Conservation (phyloP, 2,329 filamentous ascomycete genomes). For the Botrytis paeoniae region DNA sequence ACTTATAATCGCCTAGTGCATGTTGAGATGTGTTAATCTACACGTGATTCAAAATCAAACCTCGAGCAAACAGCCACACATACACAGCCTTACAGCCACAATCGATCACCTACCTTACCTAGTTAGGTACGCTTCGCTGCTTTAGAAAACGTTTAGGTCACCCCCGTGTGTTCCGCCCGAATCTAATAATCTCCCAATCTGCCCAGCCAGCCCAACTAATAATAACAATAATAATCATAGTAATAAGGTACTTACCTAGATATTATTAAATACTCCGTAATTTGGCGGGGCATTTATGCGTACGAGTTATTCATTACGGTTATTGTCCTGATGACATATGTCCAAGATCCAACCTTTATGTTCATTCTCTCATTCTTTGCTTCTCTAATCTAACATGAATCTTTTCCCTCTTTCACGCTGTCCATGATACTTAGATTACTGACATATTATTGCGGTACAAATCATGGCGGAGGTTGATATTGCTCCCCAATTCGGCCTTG, state of each 20-base stretch:
- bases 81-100: background rate
- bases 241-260: background rate
- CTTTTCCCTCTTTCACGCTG: constrained; percentile 19
- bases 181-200: background rate
- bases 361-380: constrained; percentile 7
- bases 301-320: constrained; percentile 15
- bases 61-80: background rate
- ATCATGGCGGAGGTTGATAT: constrained; percentile 79
- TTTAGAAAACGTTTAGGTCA: constrained; percentile 3
- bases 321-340: constrained; percentile 16
- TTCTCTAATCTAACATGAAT: constrained; percentile 23
- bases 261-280: background rate
- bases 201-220: constrained; percentile 6
- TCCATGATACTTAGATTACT: constrained; percentile 27
- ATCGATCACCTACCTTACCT: background rate
- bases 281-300: constrained; percentile 20
- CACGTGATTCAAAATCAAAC: background rate
- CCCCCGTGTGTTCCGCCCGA: background rate
- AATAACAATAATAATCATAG: background rate
- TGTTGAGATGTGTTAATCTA: background rate
- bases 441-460: constrained; percentile 18
- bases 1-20: background rate
- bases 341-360: background rate
- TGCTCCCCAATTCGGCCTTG: constrained; percentile 83
- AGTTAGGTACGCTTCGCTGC: background rate